These are phyloP conservation scores for Musa balbisiana DNA, from an alignment of 202 grass and related monocot genomes.

Conservation along the genomic window DNA sequence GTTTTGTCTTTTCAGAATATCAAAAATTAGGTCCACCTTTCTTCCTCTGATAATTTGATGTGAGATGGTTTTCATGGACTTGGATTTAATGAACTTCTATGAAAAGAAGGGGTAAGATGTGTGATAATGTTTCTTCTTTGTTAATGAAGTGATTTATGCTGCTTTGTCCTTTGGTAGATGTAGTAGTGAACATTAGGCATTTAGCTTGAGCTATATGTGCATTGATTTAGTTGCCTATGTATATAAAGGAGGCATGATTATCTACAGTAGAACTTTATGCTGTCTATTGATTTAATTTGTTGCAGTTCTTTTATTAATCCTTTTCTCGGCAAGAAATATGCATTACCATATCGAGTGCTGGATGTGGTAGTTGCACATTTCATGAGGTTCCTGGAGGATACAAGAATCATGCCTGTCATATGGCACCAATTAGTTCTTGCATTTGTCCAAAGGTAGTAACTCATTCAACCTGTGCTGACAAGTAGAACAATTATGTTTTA, in stretches of 20 bases:
- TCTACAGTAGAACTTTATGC: neutral
- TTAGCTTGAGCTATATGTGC: neutral
- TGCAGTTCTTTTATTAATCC: slow-evolving; percentile 96
- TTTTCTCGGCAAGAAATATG: slow-evolving; percentile 95
- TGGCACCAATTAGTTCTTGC: slow-evolving; percentile 91
- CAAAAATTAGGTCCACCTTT: no score
- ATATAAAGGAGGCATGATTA: neutral
- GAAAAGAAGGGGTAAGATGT: no score
- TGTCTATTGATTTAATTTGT: neutral
- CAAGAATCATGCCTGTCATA: slow-evolving; percentile 82
- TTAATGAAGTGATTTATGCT: no score
- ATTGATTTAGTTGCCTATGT: neutral
- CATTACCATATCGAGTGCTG: slow-evolving; percentile 68
- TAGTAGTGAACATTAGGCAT: neutral
- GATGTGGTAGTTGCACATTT: slow-evolving; percentile 86
- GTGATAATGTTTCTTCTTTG: no score
- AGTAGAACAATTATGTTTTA: neutral
- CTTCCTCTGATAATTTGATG: no score
- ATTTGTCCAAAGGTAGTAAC: slow-evolving; percentile 74
- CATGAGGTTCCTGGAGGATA: slow-evolving; percentile 66
- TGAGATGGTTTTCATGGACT: no score
- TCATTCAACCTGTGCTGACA: slow-evolving; percentile 13
- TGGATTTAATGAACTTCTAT: no score
- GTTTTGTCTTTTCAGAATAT: no score
- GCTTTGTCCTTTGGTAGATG: neutral